phyloP scores from a whole-genome alignment of 2,329 filamentous ascomycete species.

The Calonectria hawksworthii region DNA sequence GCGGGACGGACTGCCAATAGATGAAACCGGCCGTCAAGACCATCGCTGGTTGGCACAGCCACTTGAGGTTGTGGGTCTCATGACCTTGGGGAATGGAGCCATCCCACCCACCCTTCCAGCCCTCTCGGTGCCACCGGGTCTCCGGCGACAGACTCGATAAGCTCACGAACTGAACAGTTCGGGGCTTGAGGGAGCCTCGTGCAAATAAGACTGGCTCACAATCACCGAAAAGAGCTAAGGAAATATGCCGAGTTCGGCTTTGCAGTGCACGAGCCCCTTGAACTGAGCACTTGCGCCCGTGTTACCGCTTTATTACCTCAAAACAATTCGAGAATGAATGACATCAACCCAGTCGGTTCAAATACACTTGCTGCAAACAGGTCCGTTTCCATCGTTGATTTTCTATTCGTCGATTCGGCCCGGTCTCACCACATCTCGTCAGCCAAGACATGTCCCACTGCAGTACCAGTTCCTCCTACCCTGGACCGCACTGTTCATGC shows the following conservation, averaged over 20 bases:
- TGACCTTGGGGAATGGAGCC: constrained; percentile 16
- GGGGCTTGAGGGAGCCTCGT: neutral
- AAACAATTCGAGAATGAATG: neutral
- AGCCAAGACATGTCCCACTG: neutral
- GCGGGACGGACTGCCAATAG: constrained; percentile 10
- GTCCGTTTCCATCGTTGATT: too few relatives aligned
- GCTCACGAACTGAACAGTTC: neutral
- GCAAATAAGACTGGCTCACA: neutral
- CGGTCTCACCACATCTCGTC: neutral
- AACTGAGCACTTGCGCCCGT: neutral
- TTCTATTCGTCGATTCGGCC: neutral
- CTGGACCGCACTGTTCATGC: neutral
- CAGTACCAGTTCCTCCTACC: neutral
- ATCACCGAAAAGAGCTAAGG: neutral
- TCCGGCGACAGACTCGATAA: constrained; percentile 1
- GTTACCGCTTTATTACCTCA: neutral
- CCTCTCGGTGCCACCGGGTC: neutral
- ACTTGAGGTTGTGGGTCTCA: constrained; percentile 20
- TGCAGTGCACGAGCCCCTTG: neutral
- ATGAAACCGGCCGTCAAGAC: neutral
- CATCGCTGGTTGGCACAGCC: constrained; percentile 22
- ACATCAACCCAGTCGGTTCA: neutral
- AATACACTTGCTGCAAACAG: neutral
- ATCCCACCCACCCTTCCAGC: constrained; percentile 11
- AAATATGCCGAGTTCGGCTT: too few relatives aligned